These are phyloP conservation scores for Vaccinium macrocarpon DNA, from an alignment of 148 eudicot genomes.

Conservation along the genomic window DNA sequence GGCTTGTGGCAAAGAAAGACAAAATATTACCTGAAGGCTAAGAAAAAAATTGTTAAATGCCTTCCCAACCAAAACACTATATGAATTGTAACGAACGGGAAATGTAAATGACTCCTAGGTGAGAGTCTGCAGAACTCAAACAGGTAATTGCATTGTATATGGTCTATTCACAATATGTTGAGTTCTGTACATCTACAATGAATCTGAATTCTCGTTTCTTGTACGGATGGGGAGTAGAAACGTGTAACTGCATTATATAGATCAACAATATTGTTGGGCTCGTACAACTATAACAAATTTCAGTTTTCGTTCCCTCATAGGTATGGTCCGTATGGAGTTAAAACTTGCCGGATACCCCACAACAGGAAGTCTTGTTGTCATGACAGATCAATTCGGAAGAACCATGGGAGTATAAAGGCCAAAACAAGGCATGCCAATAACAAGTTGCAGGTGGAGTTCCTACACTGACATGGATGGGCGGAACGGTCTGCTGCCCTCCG, in stretches of 20 bases:
- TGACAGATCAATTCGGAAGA: constrained; percentile 17
- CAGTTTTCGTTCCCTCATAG: not conserved
- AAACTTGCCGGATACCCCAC: not conserved
- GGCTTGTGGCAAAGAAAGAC: not conserved
- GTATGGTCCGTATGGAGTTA: not conserved
- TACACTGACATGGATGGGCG: not conserved
- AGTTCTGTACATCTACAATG: not conserved
- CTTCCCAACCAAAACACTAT: constrained; percentile 8
- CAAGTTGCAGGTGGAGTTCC: constrained; percentile 30
- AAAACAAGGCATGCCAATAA: constrained; percentile 29
- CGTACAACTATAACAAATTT: not conserved
- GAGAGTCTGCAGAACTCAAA: not conserved
- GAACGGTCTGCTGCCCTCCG: not conserved
- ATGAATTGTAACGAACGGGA: not conserved
- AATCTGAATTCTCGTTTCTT: constrained; percentile 4
- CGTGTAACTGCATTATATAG: not conserved
- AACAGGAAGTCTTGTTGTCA: not conserved
- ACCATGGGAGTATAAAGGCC: constrained; percentile 42
- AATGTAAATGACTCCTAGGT: not conserved
- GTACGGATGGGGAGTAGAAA: not conserved
- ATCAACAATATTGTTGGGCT: not conserved
- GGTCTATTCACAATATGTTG: not conserved
- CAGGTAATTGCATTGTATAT: not conserved
- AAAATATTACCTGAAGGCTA: not conserved
- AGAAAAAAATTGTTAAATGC: not conserved